These are phyloP conservation scores for Cutaneotrichosporon sp. DNA, from an alignment of 1,284 basidiomycete species.

Conservation along the genomic window DNA sequence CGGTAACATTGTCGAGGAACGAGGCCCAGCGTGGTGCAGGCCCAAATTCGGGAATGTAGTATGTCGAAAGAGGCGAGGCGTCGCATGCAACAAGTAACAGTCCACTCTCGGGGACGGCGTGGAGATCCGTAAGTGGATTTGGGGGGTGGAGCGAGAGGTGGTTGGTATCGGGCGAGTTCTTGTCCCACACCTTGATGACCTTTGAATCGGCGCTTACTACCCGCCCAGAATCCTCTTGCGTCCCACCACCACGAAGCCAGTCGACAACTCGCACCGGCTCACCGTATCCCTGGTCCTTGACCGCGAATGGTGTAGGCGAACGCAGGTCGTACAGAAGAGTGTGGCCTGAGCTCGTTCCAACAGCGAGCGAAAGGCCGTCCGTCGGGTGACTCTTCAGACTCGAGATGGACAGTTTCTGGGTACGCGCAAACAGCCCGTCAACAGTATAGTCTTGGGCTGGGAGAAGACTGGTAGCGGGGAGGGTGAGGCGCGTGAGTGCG, in stretches of 20 bases:
- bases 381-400: constrained; percentile 72
- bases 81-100: constrained; percentile 87
- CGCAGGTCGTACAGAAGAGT: constrained; percentile 93
- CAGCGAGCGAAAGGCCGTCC: constrained; percentile 89
- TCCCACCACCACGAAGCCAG: constrained; percentile 90
- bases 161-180: constrained; percentile 78
- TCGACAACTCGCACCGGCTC: constrained; percentile 79
- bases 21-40: constrained; percentile 95
- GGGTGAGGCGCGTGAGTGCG: constrained; percentile 59
- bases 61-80: constrained; percentile 84
- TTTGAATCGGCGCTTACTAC: constrained; percentile 88
- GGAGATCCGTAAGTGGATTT: constrained; percentile 80
- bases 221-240: constrained; percentile 70
- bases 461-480: constrained; percentile 66
- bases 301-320: constrained; percentile 73
- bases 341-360: constrained; percentile 93
- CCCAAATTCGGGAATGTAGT: constrained; percentile 92
- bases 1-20: constrained; percentile 97
- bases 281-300: constrained; percentile 97
- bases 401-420: constrained; percentile 66
- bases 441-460: constrained; percentile 49
- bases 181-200: constrained; percentile 94
- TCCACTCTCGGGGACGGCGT: constrained; percentile 80
- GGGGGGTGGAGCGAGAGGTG: constrained; percentile 90
- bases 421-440: constrained; percentile 33